Percentiles rank a stretch among this genome's conserved stretches.
These are phyloP conservation scores for Nakaseomyces bracarensis DNA, from an alignment of 1,139 yeast species.

Conservation along the genomic window DNA sequence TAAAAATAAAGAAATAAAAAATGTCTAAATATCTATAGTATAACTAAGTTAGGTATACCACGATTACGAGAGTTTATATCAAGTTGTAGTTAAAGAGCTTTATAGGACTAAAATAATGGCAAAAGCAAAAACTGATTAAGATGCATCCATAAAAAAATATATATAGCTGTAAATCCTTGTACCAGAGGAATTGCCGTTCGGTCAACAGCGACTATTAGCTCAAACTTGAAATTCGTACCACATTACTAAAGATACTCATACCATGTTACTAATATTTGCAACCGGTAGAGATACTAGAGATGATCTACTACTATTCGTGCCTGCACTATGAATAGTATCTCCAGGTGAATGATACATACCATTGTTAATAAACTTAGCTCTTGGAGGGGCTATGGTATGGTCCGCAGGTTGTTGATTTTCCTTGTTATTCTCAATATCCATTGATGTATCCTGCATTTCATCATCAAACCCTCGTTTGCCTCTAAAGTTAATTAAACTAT, in stretches of 20 bases:
- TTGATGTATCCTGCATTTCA: conserved; percentile 6
- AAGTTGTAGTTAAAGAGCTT: too few species aligned
- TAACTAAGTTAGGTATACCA: too few species aligned
- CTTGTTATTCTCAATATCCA: conserved; percentile 11
- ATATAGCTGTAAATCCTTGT: too few species aligned
- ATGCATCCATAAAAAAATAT: too few species aligned
- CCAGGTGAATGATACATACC: conserved; percentile 20
- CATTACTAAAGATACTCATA: neutral
- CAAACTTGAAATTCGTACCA: too few species aligned
- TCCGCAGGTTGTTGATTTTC: conserved; percentile 15
- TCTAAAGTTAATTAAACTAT: conserved; percentile 14
- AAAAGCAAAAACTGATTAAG: too few species aligned
- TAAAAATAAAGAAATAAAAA: neutral
- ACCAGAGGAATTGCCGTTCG: too few species aligned
- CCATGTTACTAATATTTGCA: conserved; percentile 1
- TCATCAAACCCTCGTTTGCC: conserved; percentile 10
- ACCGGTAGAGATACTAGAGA: conserved; percentile 19
- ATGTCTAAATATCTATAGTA: too few species aligned
- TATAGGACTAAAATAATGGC: too few species aligned
- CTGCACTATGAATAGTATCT: conserved; percentile 13
- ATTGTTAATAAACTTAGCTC: conserved; percentile 23
- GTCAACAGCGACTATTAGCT: too few species aligned
- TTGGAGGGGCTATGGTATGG: conserved; percentile 16
- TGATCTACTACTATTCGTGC: conserved; percentile 18
- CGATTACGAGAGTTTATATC: too few species aligned